These are phyloP conservation scores for Zymoseptoria pseudotritici DNA, from an alignment of 2,329 filamentous ascomycete species.

Conservation along the genomic window DNA sequence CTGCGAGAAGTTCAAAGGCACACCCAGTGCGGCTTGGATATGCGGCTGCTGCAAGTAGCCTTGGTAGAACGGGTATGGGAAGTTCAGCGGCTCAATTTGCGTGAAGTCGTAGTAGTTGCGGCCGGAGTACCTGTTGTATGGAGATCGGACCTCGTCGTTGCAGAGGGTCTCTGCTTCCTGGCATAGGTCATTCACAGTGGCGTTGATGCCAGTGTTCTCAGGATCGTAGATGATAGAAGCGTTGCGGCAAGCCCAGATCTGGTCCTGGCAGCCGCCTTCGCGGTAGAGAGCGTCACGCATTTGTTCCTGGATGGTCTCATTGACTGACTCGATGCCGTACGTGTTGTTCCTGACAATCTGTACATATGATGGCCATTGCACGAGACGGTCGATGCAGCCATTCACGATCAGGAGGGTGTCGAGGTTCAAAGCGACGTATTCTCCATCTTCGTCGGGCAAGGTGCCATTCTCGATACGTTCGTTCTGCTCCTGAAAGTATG, in stretches of 20 bases:
- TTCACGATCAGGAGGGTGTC: constrained; percentile 45
- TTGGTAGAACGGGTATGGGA: constrained; percentile 5
- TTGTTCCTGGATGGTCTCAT: constrained; percentile 49
- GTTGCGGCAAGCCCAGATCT: constrained; percentile 31
- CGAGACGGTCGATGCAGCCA: constrained; percentile 46
- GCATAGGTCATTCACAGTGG: constrained; percentile 37
- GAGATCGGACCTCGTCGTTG: constrained; percentile 36
- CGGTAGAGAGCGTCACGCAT: constrained; percentile 50
- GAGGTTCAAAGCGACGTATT: constrained; percentile 36
- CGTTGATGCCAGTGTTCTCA: constrained; percentile 15
- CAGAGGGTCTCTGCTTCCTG: constrained; percentile 40
- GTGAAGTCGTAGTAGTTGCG: constrained; percentile 49
- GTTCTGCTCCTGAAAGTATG: constrained; percentile 53
- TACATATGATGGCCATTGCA: constrained; percentile 43
- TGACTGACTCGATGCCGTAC: constrained; percentile 45
- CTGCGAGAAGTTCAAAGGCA: constrained; percentile 51
- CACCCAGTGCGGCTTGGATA: constrained; percentile 50
- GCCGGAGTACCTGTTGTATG: constrained; percentile 5
- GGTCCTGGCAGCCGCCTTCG: constrained; percentile 40
- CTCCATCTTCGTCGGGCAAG: constrained; percentile 40
- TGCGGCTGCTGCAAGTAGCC: constrained; percentile 50
- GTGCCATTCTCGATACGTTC: constrained; percentile 40
- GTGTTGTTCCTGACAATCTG: constrained; percentile 50
- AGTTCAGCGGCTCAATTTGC: constrained; percentile 29
- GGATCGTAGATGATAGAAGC: constrained; percentile 33